Conservation (phyloP, 495 filamentous ascomycete species). For the Penicillium maclennaniae region DNA sequence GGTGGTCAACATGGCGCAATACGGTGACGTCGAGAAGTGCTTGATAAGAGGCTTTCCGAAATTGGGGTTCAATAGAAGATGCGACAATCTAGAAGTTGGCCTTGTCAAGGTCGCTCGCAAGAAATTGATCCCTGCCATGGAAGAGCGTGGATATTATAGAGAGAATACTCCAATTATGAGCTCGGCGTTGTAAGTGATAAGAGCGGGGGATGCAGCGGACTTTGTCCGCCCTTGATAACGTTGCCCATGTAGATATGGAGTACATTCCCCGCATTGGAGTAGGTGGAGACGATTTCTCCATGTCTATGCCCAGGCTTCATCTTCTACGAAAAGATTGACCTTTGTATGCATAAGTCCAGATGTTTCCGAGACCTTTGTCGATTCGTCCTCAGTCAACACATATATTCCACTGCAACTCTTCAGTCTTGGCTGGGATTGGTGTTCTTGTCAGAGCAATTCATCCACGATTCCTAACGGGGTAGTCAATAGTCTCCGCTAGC, state of each 20-base stretch:
- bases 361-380: background rate
- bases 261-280: slow-evolving; percentile 5
- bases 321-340: background rate
- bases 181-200: slow-evolving; percentile 13
- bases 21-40: slow-evolving; percentile 26
- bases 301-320: background rate
- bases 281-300: slow-evolving; percentile 4
- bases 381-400: background rate
- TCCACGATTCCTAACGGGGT: slow-evolving; percentile 1
- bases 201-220: slow-evolving; percentile 16
- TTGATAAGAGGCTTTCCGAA: slow-evolving; percentile 1
- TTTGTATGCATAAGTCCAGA: no score
- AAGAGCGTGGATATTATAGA: slow-evolving; percentile 6
- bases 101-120: slow-evolving; percentile 3
- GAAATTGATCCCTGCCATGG: slow-evolving; percentile 1
- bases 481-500: slow-evolving; percentile 55
- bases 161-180: background rate
- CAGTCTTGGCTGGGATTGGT: background rate
- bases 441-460: background rate
- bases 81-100: background rate
- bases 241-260: slow-evolving; percentile 3
- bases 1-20: slow-evolving; percentile 36
- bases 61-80: background rate
- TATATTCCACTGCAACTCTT: background rate
- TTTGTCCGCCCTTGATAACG: slow-evolving; percentile 10